Evolutionary conservation across 371 early-diverging fungal species (phyloP), one percentile per base, ranked within the genome.

Genomic region (Mycotypha africana): DNA sequence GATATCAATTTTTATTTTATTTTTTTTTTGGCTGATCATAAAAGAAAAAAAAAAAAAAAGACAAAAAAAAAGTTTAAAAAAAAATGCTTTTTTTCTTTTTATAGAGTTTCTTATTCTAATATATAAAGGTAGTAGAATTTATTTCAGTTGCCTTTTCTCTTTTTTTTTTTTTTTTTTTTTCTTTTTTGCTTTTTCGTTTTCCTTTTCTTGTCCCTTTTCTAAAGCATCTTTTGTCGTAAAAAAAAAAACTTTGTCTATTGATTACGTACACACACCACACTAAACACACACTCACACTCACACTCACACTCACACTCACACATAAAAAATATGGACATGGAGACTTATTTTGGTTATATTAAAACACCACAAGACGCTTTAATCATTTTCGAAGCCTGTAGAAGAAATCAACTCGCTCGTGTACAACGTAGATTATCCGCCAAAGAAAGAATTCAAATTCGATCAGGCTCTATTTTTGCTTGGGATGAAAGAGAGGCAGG

Each of bases 401-500:
- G 88, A 49, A 60, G 70, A 47, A 82, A 82, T 8, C 50, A 77
- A n/a, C 67, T 87, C 8, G 68, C 74, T 7, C 70, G 82, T 26
- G 80, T 92, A 2, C 82, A 79, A 41, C 78, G 91, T n/a, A 76
- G 92, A 17, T 74, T 91, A 17, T 70, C 77, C 37, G 81, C 81
- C 15, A 70, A 75, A 47, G 82, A 85, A 53, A 76, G 81, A 34
- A 49, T 54, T n/a, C 65, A 64, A 31, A 83, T 84, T 49, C 72
- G 59, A 34, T 83, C 89, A 4, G 91, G 91, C 1, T 84, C 90
- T 1, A 82, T 91, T 0, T 92, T 87, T 58, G 84, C 88, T n/a
- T 91, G 87, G 82, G 88, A 88, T 57, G 92, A 92, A 61, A 67
- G 78, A 17, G 92, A 91, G 47, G 79, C 88, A 4, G 86, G 91